Evolutionary conservation across 2,329 filamentous ascomycete genomes (phyloP).

Genomic region (Xylaria sp.): DNA sequence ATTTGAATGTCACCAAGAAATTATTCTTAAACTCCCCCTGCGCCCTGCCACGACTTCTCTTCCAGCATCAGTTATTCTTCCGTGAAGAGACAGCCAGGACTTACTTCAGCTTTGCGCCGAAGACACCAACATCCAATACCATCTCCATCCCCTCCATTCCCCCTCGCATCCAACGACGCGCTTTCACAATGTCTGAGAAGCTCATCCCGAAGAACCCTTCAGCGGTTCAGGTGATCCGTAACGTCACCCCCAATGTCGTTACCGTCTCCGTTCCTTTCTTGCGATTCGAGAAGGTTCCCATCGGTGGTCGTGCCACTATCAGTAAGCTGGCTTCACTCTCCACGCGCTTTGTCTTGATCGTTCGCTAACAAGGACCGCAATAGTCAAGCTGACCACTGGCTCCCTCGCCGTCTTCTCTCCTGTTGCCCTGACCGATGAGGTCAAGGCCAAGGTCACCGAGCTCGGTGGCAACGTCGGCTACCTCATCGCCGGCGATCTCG

Average conservation of each 20-base stretch:
- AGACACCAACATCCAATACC: neutral
- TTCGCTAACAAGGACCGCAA: slow-evolving; percentile 22
- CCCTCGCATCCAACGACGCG: slow-evolving; percentile 27
- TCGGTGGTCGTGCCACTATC: slow-evolving; percentile 88
- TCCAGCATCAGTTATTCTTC: slow-evolving; percentile 10
- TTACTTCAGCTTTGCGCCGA: neutral
- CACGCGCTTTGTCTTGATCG: neutral
- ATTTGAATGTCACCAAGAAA: slow-evolving; percentile 20
- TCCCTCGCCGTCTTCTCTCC: slow-evolving; percentile 91
- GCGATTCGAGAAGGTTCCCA: slow-evolving; percentile 79
- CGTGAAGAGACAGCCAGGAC: slow-evolving; percentile 8
- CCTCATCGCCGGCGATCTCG: slow-evolving; percentile 85
- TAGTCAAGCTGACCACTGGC: slow-evolving; percentile 69
- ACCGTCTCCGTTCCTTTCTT: slow-evolving; percentile 86
- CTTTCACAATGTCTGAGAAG: slow-evolving; percentile 65
- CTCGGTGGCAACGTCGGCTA: slow-evolving; percentile 80
- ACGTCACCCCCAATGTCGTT: slow-evolving; percentile 80
- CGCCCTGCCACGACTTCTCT: slow-evolving; percentile 20
- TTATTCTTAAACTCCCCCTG: slow-evolving; percentile 37
- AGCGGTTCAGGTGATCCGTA: slow-evolving; percentile 89
- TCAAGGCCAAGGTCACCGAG: slow-evolving; percentile 70
- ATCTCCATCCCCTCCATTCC: neutral
- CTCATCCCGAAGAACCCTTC: slow-evolving; percentile 77
- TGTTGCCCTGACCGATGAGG: slow-evolving; percentile 81
- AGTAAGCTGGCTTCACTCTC: slow-evolving; percentile 59